Evolutionary conservation across 148 eudicot species (phyloP).

Genomic region (Amaranthus hypochondriacus): DNA sequence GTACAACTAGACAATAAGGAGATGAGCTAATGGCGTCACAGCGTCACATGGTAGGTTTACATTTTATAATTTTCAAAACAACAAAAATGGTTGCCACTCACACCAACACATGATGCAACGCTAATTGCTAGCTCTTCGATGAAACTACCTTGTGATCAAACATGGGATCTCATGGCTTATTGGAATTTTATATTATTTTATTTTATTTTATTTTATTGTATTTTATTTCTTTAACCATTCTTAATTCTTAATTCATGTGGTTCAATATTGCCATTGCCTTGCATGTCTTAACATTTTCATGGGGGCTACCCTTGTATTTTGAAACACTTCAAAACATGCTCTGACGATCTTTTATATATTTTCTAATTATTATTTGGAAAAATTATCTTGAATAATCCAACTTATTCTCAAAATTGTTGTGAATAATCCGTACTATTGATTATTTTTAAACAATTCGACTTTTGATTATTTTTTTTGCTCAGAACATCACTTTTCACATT

Average conservation of each 20-base stretch:
- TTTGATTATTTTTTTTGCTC: no score
- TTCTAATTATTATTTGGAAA: background rate
- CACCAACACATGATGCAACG: slow-evolving; percentile 24
- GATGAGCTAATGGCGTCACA: slow-evolving; percentile 2
- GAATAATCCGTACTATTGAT: no score
- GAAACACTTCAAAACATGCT: slow-evolving; percentile 18
- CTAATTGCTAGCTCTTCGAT: slow-evolving; percentile 6
- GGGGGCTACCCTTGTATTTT: background rate
- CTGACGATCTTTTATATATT: background rate
- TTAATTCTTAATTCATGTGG: slow-evolving; percentile 25
- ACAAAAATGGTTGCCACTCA: background rate
- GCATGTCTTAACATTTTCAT: background rate
- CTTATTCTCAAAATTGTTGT: no score
- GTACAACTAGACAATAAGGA: background rate
- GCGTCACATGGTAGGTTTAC: slow-evolving; percentile 29
- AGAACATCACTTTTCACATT: no score
- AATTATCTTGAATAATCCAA: no score
- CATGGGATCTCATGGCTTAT: slow-evolving; percentile 26
- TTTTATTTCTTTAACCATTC: background rate
- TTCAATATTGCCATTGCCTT: background rate
- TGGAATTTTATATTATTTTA: background rate
- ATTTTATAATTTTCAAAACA: background rate
- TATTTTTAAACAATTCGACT: no score
- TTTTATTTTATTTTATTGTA: no score
- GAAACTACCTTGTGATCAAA: slow-evolving; percentile 16